phyloP scores from a whole-genome alignment of 345 rosid species.

The Gossypium rotundifolium region DNA sequence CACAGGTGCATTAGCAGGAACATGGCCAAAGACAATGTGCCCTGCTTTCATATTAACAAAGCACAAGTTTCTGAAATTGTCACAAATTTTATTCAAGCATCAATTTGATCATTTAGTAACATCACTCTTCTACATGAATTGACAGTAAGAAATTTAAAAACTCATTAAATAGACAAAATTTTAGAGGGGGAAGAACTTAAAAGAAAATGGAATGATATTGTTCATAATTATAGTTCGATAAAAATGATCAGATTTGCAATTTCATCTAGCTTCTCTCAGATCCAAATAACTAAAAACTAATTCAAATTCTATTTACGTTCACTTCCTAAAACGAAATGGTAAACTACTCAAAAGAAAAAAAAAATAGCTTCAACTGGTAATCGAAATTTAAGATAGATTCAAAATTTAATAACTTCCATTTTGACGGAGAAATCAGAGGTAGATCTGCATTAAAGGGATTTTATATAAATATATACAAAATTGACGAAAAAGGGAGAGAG shows the following conservation, averaged over 20 bases:
- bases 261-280: background rate
- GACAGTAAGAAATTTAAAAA: background rate
- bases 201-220: background rate
- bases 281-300: background rate
- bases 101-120: background rate
- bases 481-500: background rate
- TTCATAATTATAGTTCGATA: background rate
- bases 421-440: conserved; percentile 4
- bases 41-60: background rate
- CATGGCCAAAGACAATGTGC: background rate
- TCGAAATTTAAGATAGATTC: background rate
- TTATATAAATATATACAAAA: background rate
- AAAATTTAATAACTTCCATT: background rate
- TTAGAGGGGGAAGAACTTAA: background rate
- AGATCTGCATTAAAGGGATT: conserved; percentile 5
- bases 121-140: background rate
- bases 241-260: background rate
- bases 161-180: background rate
- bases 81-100: background rate
- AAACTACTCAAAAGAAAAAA: background rate
- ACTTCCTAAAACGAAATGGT: background rate
- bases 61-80: background rate
- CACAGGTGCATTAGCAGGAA: background rate
- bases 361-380: background rate
- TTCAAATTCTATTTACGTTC: background rate